These are phyloP conservation scores for Leishmania gerbilli DNA, from an alignment of 208 protist species.

Conservation along the genomic window DNA sequence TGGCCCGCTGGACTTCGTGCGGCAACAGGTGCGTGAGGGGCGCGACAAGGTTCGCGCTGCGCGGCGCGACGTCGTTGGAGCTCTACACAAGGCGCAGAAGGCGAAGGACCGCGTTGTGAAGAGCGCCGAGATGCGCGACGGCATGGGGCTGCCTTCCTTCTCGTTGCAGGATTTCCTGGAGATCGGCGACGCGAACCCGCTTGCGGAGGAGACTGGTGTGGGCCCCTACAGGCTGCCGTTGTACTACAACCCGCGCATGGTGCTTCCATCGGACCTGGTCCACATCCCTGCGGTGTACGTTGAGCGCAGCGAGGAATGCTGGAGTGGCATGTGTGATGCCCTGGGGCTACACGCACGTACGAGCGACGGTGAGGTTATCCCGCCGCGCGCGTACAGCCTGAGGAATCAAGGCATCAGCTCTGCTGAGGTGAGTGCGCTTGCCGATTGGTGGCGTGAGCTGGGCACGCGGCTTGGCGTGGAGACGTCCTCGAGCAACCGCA, in stretches of 20 bases:
- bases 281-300: slow-evolving; percentile 36
- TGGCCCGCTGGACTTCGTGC: slow-evolving; percentile 26
- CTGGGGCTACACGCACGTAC: slow-evolving; percentile 9
- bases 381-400: slow-evolving; percentile 21
- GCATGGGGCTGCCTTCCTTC: slow-evolving; percentile 6
- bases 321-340: slow-evolving; percentile 32
- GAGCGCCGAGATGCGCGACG: neutral
- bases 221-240: neutral
- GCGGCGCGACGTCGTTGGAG: slow-evolving; percentile 27
- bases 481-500: slow-evolving; percentile 18
- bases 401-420: neutral
- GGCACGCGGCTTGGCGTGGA: slow-evolving; percentile 15
- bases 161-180: slow-evolving; percentile 34
- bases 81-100: slow-evolving; percentile 35
- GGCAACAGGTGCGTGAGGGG: slow-evolving; percentile 14
- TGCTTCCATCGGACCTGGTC: slow-evolving; percentile 29
- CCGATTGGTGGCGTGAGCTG: slow-evolving; percentile 25
- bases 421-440: slow-evolving; percentile 21
- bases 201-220: slow-evolving; percentile 14
- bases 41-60: slow-evolving; percentile 22
- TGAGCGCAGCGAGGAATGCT: slow-evolving; percentile 39
- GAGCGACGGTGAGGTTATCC: slow-evolving; percentile 9
- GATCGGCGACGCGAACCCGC: slow-evolving; percentile 25
- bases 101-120: slow-evolving; percentile 13
- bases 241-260: slow-evolving; percentile 45